Base-by-base conservation (phyloP, 2,329 filamentous ascomycete genomes). In the Trichoderma afroharzianum region DNA sequence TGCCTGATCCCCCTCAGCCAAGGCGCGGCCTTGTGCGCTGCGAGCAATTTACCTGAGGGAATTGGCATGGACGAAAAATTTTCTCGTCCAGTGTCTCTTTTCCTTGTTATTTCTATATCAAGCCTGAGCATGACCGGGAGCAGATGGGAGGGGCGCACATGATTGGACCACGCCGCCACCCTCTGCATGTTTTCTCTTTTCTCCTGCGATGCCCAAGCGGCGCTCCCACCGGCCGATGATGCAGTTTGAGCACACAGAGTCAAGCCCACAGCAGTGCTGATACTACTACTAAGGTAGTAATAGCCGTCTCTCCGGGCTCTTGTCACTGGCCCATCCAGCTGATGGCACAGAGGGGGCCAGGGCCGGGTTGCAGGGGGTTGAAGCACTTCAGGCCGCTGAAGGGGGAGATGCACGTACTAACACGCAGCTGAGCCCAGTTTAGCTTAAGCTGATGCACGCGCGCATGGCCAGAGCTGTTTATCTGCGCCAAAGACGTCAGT, bases 401-500 rank as follows among this genome's bases (percentile, higher is more conserved):
- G 21, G 63, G 63, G n/a, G 63, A 30, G 30, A 21, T 33, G 26
- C 57, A 32, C 57, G 57, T 59, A 59, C 57, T 32, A 59, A 59
- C n/a, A 50, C 11, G n/a, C 43, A 28, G 57, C 57, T n/a, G 21
- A 63, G 24, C 61, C 47, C 64, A 36, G 33, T 26, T n/a, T 39
- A 57, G 53, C 33, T 58, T 58, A 57, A 68, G 53, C 50, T 39
- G 64, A 43, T 68, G 64, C 64, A 68, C 57, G 63, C 47, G 7
- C 50, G 63, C 55, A 58, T 58, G 55, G 32, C 33, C 59, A 63
- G 32, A 30, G 61, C 33, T 28, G 33, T 63, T 43, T 39, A 63
- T 39, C 61, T 68, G 64, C 64, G 36, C 64, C 53, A 59, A 59
- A 43, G 64, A 67, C 62, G 63, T 66, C 62, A 67, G 70, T 53